phyloP scores from a whole-genome alignment of 768 basidiomycete genomes.

The Hortiboletus campestris region DNA sequence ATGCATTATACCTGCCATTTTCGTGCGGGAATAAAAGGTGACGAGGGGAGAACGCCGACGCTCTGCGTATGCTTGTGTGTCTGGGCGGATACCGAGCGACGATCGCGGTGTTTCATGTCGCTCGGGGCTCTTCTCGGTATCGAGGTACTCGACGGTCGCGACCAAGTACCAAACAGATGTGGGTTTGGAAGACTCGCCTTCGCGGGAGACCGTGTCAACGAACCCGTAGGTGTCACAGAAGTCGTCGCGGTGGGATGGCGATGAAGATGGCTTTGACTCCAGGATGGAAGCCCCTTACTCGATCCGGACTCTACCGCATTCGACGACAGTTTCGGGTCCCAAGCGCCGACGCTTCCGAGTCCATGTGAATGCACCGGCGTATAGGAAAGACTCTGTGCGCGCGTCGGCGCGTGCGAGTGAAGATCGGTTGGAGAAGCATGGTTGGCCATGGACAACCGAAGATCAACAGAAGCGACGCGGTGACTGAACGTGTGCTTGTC shows the following conservation, averaged over 20 bases:
- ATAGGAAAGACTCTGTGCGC: slow-evolving; percentile 14
- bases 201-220: not conserved
- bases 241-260: not conserved
- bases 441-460: slow-evolving; percentile 2
- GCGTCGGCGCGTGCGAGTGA: slow-evolving; percentile 8
- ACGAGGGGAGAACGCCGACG: not conserved
- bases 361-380: not conserved
- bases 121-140: not conserved
- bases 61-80: slow-evolving; percentile 7
- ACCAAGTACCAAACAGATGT: not conserved
- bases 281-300: slow-evolving; percentile 18
- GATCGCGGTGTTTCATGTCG: slow-evolving; percentile 1
- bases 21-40: not conserved
- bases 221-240: not conserved
- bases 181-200: not conserved
- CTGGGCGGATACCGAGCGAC: slow-evolving; percentile 1
- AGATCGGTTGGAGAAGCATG: slow-evolving; percentile 26
- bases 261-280: slow-evolving; percentile 3
- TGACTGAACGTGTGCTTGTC: slow-evolving; percentile 14
- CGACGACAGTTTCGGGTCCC: slow-evolving; percentile 7
- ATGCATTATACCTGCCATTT: slow-evolving; percentile 7
- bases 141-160: slow-evolving; percentile 1
- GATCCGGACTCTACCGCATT: slow-evolving; percentile 6
- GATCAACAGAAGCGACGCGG: slow-evolving; percentile 20
- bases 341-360: slow-evolving; percentile 3